These are phyloP conservation scores for Colletotrichum lupini DNA, from an alignment of 2,329 filamentous ascomycete species.

Conservation along the genomic window DNA sequence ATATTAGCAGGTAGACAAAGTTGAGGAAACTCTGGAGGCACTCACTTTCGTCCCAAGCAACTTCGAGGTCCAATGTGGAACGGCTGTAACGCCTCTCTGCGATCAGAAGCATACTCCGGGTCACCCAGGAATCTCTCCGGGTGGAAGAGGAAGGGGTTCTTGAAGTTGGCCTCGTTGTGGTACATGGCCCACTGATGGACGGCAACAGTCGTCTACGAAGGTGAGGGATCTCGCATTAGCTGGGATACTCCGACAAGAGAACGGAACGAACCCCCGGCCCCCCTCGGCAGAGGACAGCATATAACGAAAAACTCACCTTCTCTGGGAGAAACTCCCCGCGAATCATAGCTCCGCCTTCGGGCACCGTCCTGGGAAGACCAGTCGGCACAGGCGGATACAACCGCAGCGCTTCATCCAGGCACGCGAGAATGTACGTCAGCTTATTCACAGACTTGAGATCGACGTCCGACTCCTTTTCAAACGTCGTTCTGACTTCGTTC, in stretches of 20 bases:
- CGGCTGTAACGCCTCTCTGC: conserved; percentile 41
- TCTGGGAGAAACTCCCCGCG: conserved; percentile 45
- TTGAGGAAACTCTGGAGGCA: background rate
- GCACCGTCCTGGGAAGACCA: conserved; percentile 42
- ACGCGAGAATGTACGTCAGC: conserved; percentile 52
- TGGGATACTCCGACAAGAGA: background rate
- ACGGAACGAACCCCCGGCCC: no score
- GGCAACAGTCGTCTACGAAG: conserved; percentile 45
- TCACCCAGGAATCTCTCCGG: conserved; percentile 53
- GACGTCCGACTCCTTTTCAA: conserved; percentile 49
- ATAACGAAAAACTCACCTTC: conserved; percentile 40
- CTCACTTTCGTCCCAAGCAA: conserved; percentile 48
- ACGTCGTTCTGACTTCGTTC: conserved; percentile 50
- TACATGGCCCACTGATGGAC: conserved; percentile 48
- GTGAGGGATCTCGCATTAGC: background rate
- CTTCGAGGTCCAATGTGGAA: conserved; percentile 44
- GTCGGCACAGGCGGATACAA: conserved; percentile 47
- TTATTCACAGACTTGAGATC: conserved; percentile 43
- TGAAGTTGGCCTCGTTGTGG: conserved; percentile 48
- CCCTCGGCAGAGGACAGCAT: background rate
- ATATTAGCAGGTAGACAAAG: background rate
- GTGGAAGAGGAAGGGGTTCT: conserved; percentile 54
- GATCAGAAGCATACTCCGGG: conserved; percentile 38
- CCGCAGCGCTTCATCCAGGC: conserved; percentile 54
- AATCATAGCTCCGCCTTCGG: conserved; percentile 46